A percentile compares a stretch with the other conserved stretches of the same genome.
phyloP scores from a whole-genome alignment of 805 yeast species.

The Kodamaea lidongshanica region DNA sequence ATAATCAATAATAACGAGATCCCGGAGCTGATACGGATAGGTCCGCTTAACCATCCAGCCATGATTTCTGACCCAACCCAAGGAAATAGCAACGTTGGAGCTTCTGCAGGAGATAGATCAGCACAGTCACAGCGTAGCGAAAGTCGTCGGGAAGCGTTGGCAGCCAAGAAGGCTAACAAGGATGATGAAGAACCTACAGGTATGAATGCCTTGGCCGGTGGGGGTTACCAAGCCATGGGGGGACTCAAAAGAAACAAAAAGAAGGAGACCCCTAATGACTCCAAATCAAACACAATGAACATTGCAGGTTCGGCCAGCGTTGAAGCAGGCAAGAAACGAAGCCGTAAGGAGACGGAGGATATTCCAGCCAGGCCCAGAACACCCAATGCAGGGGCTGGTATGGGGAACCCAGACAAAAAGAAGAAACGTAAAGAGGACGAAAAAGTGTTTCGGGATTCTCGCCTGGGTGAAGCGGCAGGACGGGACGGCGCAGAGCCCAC shows the following conservation, averaged over 20 bases:
- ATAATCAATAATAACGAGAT: constrained; percentile 70
- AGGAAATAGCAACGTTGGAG: constrained; percentile 20
- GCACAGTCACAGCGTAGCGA: constrained; percentile 77
- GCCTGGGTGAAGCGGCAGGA: constrained; percentile 6
- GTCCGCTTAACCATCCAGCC: constrained; percentile 88
- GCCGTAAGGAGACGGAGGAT: constrained; percentile 11
- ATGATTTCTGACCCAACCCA: constrained; percentile 52
- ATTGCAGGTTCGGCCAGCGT: constrained; percentile 14
- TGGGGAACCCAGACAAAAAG: constrained; percentile 12
- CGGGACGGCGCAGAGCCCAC: constrained; percentile 54
- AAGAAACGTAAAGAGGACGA: constrained; percentile 13
- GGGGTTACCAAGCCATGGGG: constrained; percentile 1
- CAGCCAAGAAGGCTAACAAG: constrained; percentile 68
- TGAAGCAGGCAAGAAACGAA: constrained; percentile 13
- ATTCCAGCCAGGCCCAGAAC: constrained; percentile 7
- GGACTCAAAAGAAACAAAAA: constrained; percentile 5
- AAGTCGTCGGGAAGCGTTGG: constrained; percentile 85
- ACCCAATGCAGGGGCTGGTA: constrained; percentile 3
- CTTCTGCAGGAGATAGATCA: constrained; percentile 41
- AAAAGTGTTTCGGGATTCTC: constrained; percentile 6
- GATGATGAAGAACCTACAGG: constrained; percentile 23
- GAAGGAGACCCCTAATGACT: constrained; percentile 13
- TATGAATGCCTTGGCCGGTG: background rate
- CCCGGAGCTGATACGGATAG: constrained; percentile 71
- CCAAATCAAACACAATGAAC: background rate